Evolutionary conservation across 1,284 basidiomycete species (phyloP), one percentile per base, ranked within the genome.

Genomic region (Tausonia pullulans): DNA sequence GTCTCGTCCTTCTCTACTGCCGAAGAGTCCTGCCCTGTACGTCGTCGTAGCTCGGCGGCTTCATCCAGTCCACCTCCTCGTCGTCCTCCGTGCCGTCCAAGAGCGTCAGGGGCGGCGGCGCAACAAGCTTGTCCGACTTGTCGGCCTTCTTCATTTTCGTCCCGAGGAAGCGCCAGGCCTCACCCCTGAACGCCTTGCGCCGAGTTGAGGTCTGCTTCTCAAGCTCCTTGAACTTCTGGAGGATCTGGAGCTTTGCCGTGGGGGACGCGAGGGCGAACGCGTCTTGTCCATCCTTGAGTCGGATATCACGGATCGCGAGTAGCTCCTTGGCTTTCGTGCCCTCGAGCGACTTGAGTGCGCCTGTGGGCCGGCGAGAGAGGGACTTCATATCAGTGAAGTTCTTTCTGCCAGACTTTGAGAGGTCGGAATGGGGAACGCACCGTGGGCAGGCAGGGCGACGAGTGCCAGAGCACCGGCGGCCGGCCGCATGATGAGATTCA

Each of bases 1-100:
- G 27, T 27, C 27, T 27, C 27, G 27, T 27, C 27, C 27, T 27
- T 27, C 27, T 27, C 27, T 27, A 27, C 27, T 27, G 27, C 27
- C 27, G 27, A 27, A 27, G 27, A 1, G 27, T 27, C 27, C 27
- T 27, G 27, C 27, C 27, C 27, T 54, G 7, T 11, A 54, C n/a
- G 52, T 54, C 52, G 52, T 54, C 52, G 52, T 54, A 54, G 52
- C 52, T 54, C n/a, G 52, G 52, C 14, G 52, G 52, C 52, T 27
- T 10, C 52, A 54, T 54, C 52, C 52, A 54, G n/a, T 54, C 52
- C 5, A 54, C 52, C 10, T 13, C 10, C 52, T 54, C 52, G 11
- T 54, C 11, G n/a, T 54, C 52, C 52, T 54, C 52, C 10, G 52
- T 54, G 4, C 52, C 52, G 27, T 16, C n/a, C 5, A 54, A 39